Evolutionary conservation across 805 yeast genomes (phyloP).

Genomic region (Starmerella asiatica): DNA sequence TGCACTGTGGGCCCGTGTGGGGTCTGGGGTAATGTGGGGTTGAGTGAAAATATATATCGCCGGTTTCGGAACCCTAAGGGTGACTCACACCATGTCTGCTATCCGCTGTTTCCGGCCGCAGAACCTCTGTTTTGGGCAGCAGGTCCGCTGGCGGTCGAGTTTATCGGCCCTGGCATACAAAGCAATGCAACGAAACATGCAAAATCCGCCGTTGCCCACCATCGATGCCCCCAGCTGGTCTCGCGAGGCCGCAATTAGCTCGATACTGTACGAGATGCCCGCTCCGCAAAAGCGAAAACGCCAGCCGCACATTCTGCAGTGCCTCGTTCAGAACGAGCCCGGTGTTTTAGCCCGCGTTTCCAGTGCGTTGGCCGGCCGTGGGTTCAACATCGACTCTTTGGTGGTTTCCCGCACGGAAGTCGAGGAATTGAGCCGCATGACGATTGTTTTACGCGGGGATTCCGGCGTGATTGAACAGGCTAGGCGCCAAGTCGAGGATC

Average conservation of each 20-base stretch:
- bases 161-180: constrained; percentile 93
- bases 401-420: constrained; percentile 97
- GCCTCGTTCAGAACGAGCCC: constrained; percentile 96
- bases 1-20: too few relatives aligned
- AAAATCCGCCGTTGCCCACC: constrained; percentile 83
- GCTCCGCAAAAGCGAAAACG: constrained; percentile 41
- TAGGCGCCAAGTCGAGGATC: constrained; percentile 91
- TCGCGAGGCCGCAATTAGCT: constrained; percentile 91
- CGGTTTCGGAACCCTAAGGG: not conserved
- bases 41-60: not conserved
- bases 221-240: constrained; percentile 90
- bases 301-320: constrained; percentile 83
- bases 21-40: not conserved
- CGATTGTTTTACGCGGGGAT: constrained; percentile 85
- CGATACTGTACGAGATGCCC: constrained; percentile 89
- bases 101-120: not conserved
- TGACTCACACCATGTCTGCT: not conserved
- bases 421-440: constrained; percentile 89
- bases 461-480: constrained; percentile 97
- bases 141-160: constrained; percentile 30
- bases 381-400: constrained; percentile 93
- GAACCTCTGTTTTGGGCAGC: constrained; percentile 5
- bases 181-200: constrained; percentile 71
- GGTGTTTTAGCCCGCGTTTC: constrained; percentile 90
- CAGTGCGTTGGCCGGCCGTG: constrained; percentile 94